These are phyloP conservation scores for Paramecium octaurelia DNA, from an alignment of 73 alveolate genomes.

Conservation along the genomic window DNA sequence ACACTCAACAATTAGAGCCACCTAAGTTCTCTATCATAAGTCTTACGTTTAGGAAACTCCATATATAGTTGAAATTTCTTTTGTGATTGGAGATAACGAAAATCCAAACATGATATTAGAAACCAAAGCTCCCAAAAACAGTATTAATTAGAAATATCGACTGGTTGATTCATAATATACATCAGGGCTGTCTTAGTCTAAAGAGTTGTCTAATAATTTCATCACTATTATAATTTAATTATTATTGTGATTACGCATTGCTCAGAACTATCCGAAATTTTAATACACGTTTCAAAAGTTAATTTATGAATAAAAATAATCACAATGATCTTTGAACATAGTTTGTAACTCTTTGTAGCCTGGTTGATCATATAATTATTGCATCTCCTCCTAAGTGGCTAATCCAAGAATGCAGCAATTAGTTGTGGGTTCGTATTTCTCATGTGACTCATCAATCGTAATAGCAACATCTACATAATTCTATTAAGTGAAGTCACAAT, in stretches of 20 bases:
- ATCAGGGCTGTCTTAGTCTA: background rate
- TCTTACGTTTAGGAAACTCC: background rate
- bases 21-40: background rate
- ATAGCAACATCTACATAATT: background rate
- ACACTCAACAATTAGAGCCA: background rate
- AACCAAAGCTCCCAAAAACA: background rate
- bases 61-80: background rate
- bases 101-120: conserved; percentile 19
- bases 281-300: background rate
- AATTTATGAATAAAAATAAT: background rate
- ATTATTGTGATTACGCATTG: background rate
- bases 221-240: background rate
- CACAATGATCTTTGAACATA: background rate
- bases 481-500: background rate
- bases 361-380: background rate
- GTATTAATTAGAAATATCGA: background rate
- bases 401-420: conserved; percentile 4
- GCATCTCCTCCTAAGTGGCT: background rate
- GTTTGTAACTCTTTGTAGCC: background rate
- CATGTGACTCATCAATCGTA: background rate
- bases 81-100: background rate
- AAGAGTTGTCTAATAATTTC: background rate
- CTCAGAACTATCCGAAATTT: background rate
- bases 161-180: background rate
- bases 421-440: background rate